phyloP scores from a whole-genome alignment of 1,139 yeast genomes.

The Sugiyamaella neomexicana region DNA sequence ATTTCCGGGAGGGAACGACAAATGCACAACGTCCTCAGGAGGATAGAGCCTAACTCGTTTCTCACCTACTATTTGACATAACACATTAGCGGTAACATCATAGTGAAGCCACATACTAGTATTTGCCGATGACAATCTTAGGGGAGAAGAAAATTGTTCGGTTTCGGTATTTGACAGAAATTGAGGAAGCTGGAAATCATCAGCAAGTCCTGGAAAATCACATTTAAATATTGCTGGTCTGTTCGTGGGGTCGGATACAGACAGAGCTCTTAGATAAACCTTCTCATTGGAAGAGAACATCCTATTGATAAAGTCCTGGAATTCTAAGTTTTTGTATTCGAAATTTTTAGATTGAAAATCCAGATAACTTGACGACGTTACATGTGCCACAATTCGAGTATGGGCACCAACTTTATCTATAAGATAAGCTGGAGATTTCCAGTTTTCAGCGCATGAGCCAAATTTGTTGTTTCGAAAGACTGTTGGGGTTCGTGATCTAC shows the following conservation, averaged over 20 bases:
- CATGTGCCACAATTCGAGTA: slow-evolving; percentile 37
- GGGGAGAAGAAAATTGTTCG: slow-evolving; percentile 40
- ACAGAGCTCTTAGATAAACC: slow-evolving; percentile 38
- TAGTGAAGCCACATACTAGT: slow-evolving; percentile 44
- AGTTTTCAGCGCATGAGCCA: slow-evolving; percentile 34
- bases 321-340: slow-evolving; percentile 34
- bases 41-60: slow-evolving; percentile 41
- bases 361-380: slow-evolving; percentile 31
- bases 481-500: slow-evolving; percentile 17
- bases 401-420: slow-evolving; percentile 34
- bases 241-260: slow-evolving; percentile 36
- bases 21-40: slow-evolving; percentile 37
- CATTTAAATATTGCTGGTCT: slow-evolving; percentile 35
- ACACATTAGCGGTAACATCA: slow-evolving; percentile 42
- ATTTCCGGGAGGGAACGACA: slow-evolving; percentile 39
- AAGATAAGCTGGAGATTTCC: slow-evolving; percentile 40
- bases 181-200: slow-evolving; percentile 39
- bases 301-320: slow-evolving; percentile 34
- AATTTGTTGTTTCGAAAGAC: slow-evolving; percentile 27
- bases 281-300: slow-evolving; percentile 27
- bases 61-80: slow-evolving; percentile 41
- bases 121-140: slow-evolving; percentile 39
- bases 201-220: slow-evolving; percentile 38
- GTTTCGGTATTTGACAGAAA: slow-evolving; percentile 24
- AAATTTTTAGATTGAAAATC: slow-evolving; percentile 41